These are phyloP conservation scores for Saposhnikovia divaricata DNA, from an alignment of 129 eudicot species.

Conservation along the genomic window DNA sequence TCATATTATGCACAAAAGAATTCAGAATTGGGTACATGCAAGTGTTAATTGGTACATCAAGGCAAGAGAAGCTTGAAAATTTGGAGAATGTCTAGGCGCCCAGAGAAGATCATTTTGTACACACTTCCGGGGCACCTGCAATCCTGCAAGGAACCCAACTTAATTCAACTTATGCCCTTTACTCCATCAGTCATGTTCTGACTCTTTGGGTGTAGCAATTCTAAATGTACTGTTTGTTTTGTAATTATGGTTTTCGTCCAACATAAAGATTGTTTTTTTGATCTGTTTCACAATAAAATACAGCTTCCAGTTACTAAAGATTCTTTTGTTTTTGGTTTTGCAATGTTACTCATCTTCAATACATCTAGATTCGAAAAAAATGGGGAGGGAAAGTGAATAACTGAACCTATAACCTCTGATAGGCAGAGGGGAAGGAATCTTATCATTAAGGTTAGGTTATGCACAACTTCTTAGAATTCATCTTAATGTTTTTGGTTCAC, in stretches of 20 bases:
- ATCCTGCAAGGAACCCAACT: not conserved
- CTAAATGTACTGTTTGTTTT: not conserved
- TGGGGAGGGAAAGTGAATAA: not conserved
- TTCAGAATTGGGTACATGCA: not conserved
- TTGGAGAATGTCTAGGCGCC: too few species aligned
- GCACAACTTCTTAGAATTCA: not conserved
- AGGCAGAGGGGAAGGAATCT: not conserved
- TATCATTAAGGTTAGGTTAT: too few species aligned
- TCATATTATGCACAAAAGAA: not conserved
- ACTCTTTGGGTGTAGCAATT: not conserved
- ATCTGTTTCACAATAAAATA: not conserved
- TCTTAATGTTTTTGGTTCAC: not conserved
- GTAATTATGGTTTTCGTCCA: not conserved
- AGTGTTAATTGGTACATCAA: not conserved
- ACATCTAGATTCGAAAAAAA: not conserved
- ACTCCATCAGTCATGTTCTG: not conserved
- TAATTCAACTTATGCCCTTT: not conserved
- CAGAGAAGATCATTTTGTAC: not conserved
- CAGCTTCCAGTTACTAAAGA: not conserved
- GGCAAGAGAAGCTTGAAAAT: not conserved
- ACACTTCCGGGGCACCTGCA: not conserved
- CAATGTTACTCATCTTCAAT: not conserved
- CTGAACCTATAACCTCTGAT: not conserved
- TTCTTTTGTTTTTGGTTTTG: not conserved
- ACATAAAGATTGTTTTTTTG: not conserved